Evolutionary conservation across 1,284 basidiomycete species (phyloP), one percentile per base, ranked within the genome.

Genomic region (Ganoderma sp.): DNA sequence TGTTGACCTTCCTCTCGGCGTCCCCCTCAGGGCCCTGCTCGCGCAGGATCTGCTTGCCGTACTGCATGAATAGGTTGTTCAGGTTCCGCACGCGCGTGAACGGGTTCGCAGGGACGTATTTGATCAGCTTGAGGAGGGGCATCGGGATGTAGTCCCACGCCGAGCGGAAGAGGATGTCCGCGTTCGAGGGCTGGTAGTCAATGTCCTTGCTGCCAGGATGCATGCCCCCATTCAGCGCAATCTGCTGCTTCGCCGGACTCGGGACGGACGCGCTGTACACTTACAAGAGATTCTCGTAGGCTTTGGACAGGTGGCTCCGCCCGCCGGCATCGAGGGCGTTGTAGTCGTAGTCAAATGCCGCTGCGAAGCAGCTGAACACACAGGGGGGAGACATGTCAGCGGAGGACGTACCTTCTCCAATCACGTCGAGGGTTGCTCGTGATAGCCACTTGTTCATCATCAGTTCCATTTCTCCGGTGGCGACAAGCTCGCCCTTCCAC

Each of bases 271-370:
- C 9, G 25, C 12, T 50, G 45, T 61, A 7, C 37, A 71, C 80
- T 67, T 66, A 81, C 79, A 81, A 79, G 28, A 81, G 63, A 60
- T 76, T 75, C 9, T 77, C 70, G 43, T 78, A 76, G 4, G 73
- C 73, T 3, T 73, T 64, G 12, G 69, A 63, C 1, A 81, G 64
- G 4, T 74, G 71, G 39, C 73, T 78, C 15, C 72, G 45, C 8
- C 71, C 63, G 14, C 25, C 63, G 28, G 76, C 66, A 41, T 80
- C 72, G 1, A 80, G 67, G 0, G 77, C 73, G 19, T 75, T 73
- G 52, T 79, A 79, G 3, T 76, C 69, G 67, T 75, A 76, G 56
- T 75, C 74, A 25, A 80, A 81, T 0, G 78, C 78, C 15, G 74
- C 78, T 79, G 28, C 2, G 17, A 32, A 32, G 28, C 28, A 32